Conservation (phyloP, 257 asterid genomes). For the Fraxinus anomala region DNA sequence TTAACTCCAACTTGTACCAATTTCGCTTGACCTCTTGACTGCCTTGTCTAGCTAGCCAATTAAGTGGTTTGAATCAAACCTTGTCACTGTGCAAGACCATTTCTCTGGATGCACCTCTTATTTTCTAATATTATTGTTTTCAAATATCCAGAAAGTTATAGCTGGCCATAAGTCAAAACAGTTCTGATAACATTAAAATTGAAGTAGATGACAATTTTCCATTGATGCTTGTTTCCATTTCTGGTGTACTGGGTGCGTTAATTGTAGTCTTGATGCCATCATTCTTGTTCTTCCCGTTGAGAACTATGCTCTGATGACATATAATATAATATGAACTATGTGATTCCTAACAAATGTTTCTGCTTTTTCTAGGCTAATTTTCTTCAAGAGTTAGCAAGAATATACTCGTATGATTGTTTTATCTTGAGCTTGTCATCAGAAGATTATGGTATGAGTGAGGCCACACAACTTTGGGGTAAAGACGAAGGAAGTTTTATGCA, state of each 20-base stretch:
- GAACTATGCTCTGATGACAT: slow-evolving; percentile 4
- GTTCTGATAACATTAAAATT: background rate
- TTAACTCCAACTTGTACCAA: slow-evolving; percentile 2
- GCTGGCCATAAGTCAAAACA: background rate
- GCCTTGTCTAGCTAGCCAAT: background rate
- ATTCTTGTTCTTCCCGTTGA: background rate
- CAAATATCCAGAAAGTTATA: background rate
- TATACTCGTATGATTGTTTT: slow-evolving; percentile 45
- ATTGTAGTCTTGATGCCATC: background rate
- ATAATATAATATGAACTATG: slow-evolving; percentile 10
- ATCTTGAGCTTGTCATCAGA: slow-evolving; percentile 45
- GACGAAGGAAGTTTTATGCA: slow-evolving; percentile 47
- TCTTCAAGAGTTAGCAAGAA: slow-evolving; percentile 58
- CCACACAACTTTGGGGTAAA: slow-evolving; percentile 51
- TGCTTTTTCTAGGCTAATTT: slow-evolving; percentile 47
- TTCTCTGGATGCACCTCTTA: background rate
- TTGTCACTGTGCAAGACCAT: background rate
- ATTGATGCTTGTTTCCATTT: slow-evolving; percentile 6
- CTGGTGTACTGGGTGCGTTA: background rate
- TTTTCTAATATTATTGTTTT: background rate
- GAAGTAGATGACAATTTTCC: background rate
- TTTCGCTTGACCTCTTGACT: background rate
- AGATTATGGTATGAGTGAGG: slow-evolving; percentile 48
- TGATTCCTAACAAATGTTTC: slow-evolving; percentile 22
- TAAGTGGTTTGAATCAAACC: background rate